Evolutionary conservation across 1,139 yeast genomes (phyloP).

Genomic region (Candida sanyaensis): DNA sequence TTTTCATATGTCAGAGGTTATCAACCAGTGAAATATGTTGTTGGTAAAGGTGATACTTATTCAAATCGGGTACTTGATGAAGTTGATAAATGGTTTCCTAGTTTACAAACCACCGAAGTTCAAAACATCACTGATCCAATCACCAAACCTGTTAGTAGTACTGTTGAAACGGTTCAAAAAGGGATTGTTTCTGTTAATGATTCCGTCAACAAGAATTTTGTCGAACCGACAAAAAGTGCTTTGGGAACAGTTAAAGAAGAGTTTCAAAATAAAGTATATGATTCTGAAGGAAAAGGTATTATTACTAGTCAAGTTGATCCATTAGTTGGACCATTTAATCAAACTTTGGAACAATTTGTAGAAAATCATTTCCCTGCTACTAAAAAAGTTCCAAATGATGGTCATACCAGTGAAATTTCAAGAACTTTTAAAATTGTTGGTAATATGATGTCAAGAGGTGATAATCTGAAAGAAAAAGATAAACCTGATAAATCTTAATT

Average conservation of each 20-base stretch:
- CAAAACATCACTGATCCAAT: conserved; percentile 45
- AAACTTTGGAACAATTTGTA: conserved; percentile 48
- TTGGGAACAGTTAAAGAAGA: conserved; percentile 35
- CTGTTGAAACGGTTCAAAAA: conserved; percentile 32
- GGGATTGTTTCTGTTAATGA: conserved; percentile 24
- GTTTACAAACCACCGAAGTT: conserved; percentile 38
- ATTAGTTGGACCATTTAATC: conserved; percentile 59
- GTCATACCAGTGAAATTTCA: conserved; percentile 52
- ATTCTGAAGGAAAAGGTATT: conserved; percentile 62
- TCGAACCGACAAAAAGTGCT: conserved; percentile 47
- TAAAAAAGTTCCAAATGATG: conserved; percentile 41
- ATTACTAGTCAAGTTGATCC: conserved; percentile 66
- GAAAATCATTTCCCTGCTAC: conserved; percentile 40
- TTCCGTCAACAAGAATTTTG: conserved; percentile 21
- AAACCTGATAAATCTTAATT: conserved; percentile 1
- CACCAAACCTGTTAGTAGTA: conserved; percentile 40
- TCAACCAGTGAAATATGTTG: conserved; percentile 27
- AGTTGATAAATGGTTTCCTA: conserved; percentile 38
- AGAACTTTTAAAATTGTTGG: conserved; percentile 46
- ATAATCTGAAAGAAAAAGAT: conserved; percentile 6
- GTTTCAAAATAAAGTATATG: conserved; percentile 31
- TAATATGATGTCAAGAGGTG: conserved; percentile 30
- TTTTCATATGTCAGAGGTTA: conserved; percentile 20
- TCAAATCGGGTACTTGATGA: conserved; percentile 34
- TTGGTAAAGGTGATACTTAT: conserved; percentile 28